Evolutionary conservation across 352 stramenopile species (phyloP), one percentile per base, ranked within the genome.

Genomic region (Pilasporangium apinafurcum): DNA sequence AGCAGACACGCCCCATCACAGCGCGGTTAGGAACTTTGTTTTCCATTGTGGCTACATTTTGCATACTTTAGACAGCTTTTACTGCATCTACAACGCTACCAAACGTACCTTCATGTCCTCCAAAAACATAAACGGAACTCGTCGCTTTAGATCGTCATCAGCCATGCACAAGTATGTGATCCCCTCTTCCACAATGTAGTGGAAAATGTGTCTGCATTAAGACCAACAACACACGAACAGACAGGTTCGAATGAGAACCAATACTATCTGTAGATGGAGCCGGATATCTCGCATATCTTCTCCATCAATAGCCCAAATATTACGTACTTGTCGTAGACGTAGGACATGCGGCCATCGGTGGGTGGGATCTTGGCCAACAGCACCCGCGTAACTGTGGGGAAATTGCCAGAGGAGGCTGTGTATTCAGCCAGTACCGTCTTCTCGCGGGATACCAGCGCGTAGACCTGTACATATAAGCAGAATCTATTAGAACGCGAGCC

Each of bases 91-190:
- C n/a, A n/a, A n/a, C n/a, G n/a, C n/a, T n/a, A n/a, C n/a, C 10
- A n/a, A 18, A 29, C 17, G 10, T 28, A 66, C 69, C 71, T 98
- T 98, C 57, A 99, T 89, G 53, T 99, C 96, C 52, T 98, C 84
- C 34, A 99, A 74, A 65, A 99, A 99, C 16, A 96, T 83, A 59
- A 99, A 99, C 18, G 97, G 92, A 16, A 99, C 76, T 33, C 96
- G 89, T 34, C 96, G 84, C 69, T 97, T 97, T 16, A 95, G 83
- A 34, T 92, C 74, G 51, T 96, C 82, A 65, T 99, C 96, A 12
- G 89, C 93, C 95, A 99, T 98, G 68, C 97, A 99, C 16, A 99
- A 68, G 62, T 95, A 99, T 38, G 89, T 98, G 50, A 99, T 83
- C 13, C 92, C 79, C 48, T 95, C 69, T 49, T 98, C 84, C 10